Evolutionary conservation across 768 basidiomycete genomes (phyloP), one percentile per base, ranked within the genome.

Genomic region (Mycena indigotica): DNA sequence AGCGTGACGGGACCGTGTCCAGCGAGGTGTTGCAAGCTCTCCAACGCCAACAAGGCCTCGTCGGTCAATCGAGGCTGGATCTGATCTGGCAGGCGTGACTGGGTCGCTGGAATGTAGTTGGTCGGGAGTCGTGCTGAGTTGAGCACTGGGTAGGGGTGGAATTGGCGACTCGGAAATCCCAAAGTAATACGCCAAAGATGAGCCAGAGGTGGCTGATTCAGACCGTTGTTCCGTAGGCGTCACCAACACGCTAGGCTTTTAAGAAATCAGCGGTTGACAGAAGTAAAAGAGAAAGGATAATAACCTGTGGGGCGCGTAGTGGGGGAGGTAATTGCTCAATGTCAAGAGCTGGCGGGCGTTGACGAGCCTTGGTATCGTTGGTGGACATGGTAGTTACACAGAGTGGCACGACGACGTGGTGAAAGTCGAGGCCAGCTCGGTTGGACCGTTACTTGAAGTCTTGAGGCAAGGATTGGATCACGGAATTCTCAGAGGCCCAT

Each of bases 1-100:
- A 63, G 72, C 70, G 30, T 75, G 72, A 48, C 81, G 79, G 26
- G 75, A 70, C 67, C 83, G 83, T 58, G 82, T 82, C 95, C 95
- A 99, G 59, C 95, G 84, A 48, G 97, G 97, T n/a, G 97, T 99
- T 19, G 94, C 79, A 28, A 98, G 84, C 73, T 99, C 97, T 32
- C 97, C 97, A 4, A 98, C 91, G 24, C 97, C 97, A 52, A 98
- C 85, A 38, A 98, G 84, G 32, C 86, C 89, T 17, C 85, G 82
- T 56, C 97, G 82, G 75, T 98, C 95, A 59, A 94, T 93, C 63
- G 76, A 70, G 21, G 90, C 84, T 21, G 90, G 88, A 74, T 93
- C 87, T 19, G 41, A 44, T 57, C 84, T 81, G 29, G 81, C 86
- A 8, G 92, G 92, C 0, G 91, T 91, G 32, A 84, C 74, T 17